These are phyloP conservation scores for Shiraia bambusicola DNA, from an alignment of 2,329 filamentous ascomycete species.

Conservation along the genomic window DNA sequence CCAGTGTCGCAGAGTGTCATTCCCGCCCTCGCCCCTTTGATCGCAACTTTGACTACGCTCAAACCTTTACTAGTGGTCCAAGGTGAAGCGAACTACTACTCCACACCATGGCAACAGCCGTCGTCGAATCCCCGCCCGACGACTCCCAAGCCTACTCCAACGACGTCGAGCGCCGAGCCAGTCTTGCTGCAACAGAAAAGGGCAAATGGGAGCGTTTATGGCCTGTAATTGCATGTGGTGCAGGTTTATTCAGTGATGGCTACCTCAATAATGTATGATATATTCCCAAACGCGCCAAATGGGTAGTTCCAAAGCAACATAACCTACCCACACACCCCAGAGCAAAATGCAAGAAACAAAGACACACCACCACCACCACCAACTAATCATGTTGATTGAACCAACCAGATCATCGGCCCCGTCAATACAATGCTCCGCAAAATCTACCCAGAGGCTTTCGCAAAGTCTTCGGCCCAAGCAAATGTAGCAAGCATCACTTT, in stretches of 20 bases:
- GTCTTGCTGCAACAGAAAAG: constrained; percentile 35
- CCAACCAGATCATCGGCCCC: constrained; percentile 76
- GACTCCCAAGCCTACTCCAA: constrained; percentile 4
- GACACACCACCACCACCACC: constrained; percentile 1
- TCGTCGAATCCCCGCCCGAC: constrained; percentile 3
- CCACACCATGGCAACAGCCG: constrained; percentile 17
- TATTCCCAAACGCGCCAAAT: constrained; percentile 4
- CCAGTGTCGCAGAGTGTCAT: no score
- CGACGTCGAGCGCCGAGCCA: constrained; percentile 26
- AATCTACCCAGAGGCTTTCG: constrained; percentile 72
- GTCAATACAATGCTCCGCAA: constrained; percentile 73
- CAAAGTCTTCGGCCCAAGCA: constrained; percentile 65
- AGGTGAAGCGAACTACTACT: neutral
- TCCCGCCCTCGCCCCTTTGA: no score
- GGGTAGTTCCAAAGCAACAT: constrained; percentile 7
- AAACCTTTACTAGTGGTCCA: neutral
- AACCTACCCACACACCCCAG: constrained; percentile 3
- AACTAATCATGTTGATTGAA: no score
- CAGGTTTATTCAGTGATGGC: constrained; percentile 87
- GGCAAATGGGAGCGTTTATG: constrained; percentile 53
- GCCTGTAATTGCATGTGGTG: constrained; percentile 85
- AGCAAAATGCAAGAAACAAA: constrained; percentile 3
- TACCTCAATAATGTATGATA: constrained; percentile 77
- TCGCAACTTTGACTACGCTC: neutral
- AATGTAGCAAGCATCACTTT: constrained; percentile 84